Base-by-base conservation (phyloP, 352 stramenopile species). In the Globisporangium iwayamae region DNA sequence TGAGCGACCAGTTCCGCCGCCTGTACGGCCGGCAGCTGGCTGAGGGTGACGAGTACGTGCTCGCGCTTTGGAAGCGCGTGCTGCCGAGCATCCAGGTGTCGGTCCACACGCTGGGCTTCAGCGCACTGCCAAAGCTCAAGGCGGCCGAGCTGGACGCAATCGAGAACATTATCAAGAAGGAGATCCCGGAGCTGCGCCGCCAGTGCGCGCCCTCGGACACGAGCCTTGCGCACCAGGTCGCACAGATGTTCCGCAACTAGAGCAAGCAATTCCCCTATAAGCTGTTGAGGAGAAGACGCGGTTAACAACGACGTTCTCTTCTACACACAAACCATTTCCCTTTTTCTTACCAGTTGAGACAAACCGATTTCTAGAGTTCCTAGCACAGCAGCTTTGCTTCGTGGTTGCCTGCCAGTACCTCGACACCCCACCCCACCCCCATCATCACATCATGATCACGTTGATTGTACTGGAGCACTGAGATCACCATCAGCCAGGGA, bases 21-120 rank as follows among this genome's bases (percentile, higher is more conserved):
- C 90, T 94, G 3, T 98, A 99, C 75, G 86, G 94, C 4, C 87
- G 88, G 46, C 90, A 98, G 78, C 77, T 99, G n/a, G 91, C 88
- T 16, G 97, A 99, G 57, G 94, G 91, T 56, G 97, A 99, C 71
- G 97, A 99, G 76, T 99, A 98, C 68, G 93, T 98, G 54, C 75
- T 97, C 25, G 95, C 88, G 16, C 69, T 97, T n/a, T 98, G 95
- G 95, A 91, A 94, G 65, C 87, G 91, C 48, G 92, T 98, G 66
- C 71, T 90, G 16, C 86, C 88, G 13, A 78, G 79, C 18, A 73
- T 98, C 3, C 86, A 94, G 69, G 74, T 96, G 9, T 87, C 90
- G 22, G 71, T 97, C 41, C 76, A 94, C 63, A 97, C 91, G 38
- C 71, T 96, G 4, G 90, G 90, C 16, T 83, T 97, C 45, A 76